A percentile compares a stretch with the other conserved stretches of the same genome.
Evolutionary conservation across 257 asterid species (phyloP).

Genomic region (Gynochthodes officinalis): DNA sequence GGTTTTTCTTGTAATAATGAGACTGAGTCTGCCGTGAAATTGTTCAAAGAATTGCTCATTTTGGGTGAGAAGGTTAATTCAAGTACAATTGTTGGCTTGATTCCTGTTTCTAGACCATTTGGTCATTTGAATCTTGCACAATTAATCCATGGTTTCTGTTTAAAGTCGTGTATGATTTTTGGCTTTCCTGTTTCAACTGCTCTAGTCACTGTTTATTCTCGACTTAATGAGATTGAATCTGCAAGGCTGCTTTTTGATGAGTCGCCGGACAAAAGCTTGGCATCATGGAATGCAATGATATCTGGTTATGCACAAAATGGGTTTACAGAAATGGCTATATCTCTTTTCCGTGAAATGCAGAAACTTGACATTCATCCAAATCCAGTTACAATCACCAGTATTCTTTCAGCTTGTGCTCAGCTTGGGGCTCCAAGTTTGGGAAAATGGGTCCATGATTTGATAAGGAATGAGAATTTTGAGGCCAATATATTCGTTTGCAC

Average conservation of each 20-base stretch:
- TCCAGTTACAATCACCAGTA: constrained; percentile 70
- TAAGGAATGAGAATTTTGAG: constrained; percentile 50
- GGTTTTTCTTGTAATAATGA: constrained; percentile 54
- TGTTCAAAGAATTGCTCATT: constrained; percentile 53
- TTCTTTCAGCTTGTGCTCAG: constrained; percentile 90
- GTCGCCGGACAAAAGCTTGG: constrained; percentile 56
- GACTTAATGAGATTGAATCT: constrained; percentile 59
- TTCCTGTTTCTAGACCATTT: constrained; percentile 76
- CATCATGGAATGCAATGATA: constrained; percentile 91
- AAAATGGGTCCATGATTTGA: constrained; percentile 72
- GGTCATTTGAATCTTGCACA: constrained; percentile 51
- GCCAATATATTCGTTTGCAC: constrained; percentile 61
- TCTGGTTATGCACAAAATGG: constrained; percentile 92
- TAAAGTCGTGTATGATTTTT: constrained; percentile 46
- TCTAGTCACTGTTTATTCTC: constrained; percentile 61
- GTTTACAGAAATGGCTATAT: constrained; percentile 60
- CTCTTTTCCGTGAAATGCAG: constrained; percentile 80
- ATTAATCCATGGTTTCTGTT: constrained; percentile 60
- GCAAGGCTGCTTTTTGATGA: constrained; percentile 72
- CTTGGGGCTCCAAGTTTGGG: constrained; percentile 81
- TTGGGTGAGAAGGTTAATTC: constrained; percentile 51
- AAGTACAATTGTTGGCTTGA: constrained; percentile 68
- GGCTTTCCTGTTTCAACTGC: constrained; percentile 73
- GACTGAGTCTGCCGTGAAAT: constrained; percentile 41
- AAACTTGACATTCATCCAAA: constrained; percentile 69